Percentiles rank a stretch among this genome's conserved stretches.
Evolutionary conservation across 805 yeast genomes (phyloP).

Genomic region (Zygosaccharomyces kombuchaensis): DNA sequence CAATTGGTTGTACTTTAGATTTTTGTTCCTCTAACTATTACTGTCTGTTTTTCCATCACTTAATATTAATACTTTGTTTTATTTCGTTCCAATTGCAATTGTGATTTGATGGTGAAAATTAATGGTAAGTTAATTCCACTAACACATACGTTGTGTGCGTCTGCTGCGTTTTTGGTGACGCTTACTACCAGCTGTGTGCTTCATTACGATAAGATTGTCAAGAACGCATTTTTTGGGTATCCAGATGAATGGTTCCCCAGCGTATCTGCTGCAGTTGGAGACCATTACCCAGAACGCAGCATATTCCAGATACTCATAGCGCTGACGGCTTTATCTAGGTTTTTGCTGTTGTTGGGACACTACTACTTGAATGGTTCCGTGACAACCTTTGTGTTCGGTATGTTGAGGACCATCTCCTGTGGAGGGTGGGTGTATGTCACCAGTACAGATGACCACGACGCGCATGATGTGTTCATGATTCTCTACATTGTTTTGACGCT

Average conservation of each 20-base stretch:
- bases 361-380: constrained; percentile 37
- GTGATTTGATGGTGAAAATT: constrained; percentile 35
- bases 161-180: constrained; percentile 71
- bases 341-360: constrained; percentile 49
- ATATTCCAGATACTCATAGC: constrained; percentile 90
- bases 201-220: constrained; percentile 84
- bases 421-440: constrained; percentile 99
- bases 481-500: constrained; percentile 79
- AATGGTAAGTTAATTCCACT: constrained; percentile 66
- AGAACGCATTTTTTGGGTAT: constrained; percentile 80
- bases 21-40: neutral
- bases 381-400: constrained; percentile 46
- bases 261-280: constrained; percentile 96
- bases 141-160: constrained; percentile 70
- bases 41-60: neutral
- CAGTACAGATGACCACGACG: constrained; percentile 93
- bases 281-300: constrained; percentile 92
- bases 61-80: neutral
- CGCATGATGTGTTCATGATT: constrained; percentile 95
- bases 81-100: neutral
- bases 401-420: constrained; percentile 86
- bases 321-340: constrained; percentile 88
- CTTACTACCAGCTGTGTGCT: constrained; percentile 66
- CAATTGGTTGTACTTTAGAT: neutral
- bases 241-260: constrained; percentile 99